Conservation (phyloP, 768 basidiomycete genomes). For the Pleurotus tuber-regium region DNA sequence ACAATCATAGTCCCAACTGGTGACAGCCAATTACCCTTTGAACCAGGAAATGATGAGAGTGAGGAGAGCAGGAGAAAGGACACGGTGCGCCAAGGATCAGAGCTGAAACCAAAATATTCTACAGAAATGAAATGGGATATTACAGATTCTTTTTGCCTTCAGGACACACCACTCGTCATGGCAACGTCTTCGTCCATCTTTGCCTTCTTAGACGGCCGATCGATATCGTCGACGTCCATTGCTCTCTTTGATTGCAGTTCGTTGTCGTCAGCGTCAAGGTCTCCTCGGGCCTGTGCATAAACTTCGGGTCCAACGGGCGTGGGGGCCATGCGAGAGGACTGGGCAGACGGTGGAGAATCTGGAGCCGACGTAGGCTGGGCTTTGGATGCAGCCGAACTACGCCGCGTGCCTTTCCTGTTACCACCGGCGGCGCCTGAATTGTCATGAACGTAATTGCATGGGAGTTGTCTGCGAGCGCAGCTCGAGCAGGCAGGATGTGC, state of each 20-base stretch:
- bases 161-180: conserved; percentile 51
- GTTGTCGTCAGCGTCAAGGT: conserved; percentile 36
- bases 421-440: conserved; percentile 24
- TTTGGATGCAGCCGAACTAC: conserved; percentile 51
- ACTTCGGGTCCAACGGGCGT: conserved; percentile 35
- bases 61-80: background rate
- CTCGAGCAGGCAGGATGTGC: conserved; percentile 83
- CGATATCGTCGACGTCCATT: conserved; percentile 49
- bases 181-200: conserved; percentile 52
- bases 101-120: conserved; percentile 27
- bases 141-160: conserved; percentile 31
- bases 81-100: conserved; percentile 1
- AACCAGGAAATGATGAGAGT: background rate
- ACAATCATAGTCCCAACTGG: conserved; percentile 22
- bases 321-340: conserved; percentile 53
- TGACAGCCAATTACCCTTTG: conserved; percentile 10
- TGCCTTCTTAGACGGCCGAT: conserved; percentile 68
- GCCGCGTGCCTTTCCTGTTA: conserved; percentile 47
- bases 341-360: conserved; percentile 47
- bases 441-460: conserved; percentile 82
- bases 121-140: conserved; percentile 23
- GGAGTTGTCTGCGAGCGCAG: conserved; percentile 72
- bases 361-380: conserved; percentile 33
- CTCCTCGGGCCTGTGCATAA: conserved; percentile 35
- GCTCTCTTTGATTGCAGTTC: conserved; percentile 61